phyloP scores from a whole-genome alignment of 116 monocot genomes.

The Zostera marina region DNA sequence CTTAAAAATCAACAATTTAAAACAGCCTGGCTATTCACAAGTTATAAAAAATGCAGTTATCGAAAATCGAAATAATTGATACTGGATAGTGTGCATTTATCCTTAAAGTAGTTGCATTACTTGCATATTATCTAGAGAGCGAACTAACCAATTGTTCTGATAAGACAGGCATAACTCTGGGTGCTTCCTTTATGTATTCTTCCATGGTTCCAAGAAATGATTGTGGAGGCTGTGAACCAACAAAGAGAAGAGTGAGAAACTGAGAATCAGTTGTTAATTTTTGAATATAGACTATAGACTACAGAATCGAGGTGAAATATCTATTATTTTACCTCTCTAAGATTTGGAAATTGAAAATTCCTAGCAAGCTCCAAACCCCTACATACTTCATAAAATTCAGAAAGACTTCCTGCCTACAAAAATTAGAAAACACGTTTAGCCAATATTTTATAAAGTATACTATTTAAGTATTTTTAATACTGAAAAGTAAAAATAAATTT shows the following conservation, averaged over 20 bases:
- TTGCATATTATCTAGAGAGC: neutral
- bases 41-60: no score
- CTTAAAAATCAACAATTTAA: no score
- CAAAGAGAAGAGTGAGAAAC: neutral
- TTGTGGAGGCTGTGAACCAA: constrained; percentile 68
- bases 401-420: constrained; percentile 68
- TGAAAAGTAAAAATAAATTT: neutral
- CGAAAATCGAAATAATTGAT: no score
- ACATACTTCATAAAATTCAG: constrained; percentile 94
- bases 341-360: constrained; percentile 92
- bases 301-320: neutral
- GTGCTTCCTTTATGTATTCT: constrained; percentile 87
- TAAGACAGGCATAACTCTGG: constrained; percentile 46
- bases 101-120: neutral
- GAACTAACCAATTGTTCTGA: constrained; percentile 44
- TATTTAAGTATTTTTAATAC: neutral
- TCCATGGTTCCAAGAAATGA: constrained; percentile 90
- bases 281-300: neutral
- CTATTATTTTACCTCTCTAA: constrained; percentile 46
- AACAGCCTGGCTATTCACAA: no score
- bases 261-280: no score
- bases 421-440: neutral
- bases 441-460: neutral
- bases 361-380: constrained; percentile 79
- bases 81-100: no score